Evolutionary conservation across 148 eudicot species (phyloP), one percentile per base, ranked within the genome.

Genomic region (Vaccinium corymbosum): DNA sequence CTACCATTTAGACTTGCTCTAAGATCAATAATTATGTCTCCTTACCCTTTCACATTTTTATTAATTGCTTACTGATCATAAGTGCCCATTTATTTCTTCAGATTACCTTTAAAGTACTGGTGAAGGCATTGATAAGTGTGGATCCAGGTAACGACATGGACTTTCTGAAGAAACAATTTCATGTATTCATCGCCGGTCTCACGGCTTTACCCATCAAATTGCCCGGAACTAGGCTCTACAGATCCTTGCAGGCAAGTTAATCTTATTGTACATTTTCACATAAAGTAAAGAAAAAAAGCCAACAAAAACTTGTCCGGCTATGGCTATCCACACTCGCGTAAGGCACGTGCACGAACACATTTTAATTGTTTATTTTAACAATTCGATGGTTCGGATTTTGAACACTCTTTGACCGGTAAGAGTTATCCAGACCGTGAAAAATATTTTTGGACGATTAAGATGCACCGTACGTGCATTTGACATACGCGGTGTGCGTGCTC

Each of bases 81-180:
- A 52, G 17, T 53, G 22, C 11, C 38, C 77, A 62, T 77, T 20
- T 16, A 59, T 7, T 20, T 76, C 42, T 38, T 38, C 89, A 95
- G 98, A 93, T 95, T 85, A 93, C 98, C 16, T 96, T 96, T 89
- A 95, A 92, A 87, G 97, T 94, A 46, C 89, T 96, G 78, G 98
- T 92, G 87, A 94, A 93, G 89, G 94, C 95, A 85, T 83, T 96
- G 91, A 90, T 96, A 64, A 91, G 94, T 84, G 78, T 96, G 91
- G 93, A 96, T 78, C 91, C 90, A 29, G 98, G 97, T 42, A 84
- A 91, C 16, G 98, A 94, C 85, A 92, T 94, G 95, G 92, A 96
- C 80, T 87, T 88, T 22, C 79, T 96, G 56, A 92, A 88, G 83
- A 89, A 77, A 46, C 91, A 94, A 48, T 96, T 96, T 85, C 94